Base-by-base conservation (phyloP, 257 asterid species). In the Solanum acaule region DNA sequence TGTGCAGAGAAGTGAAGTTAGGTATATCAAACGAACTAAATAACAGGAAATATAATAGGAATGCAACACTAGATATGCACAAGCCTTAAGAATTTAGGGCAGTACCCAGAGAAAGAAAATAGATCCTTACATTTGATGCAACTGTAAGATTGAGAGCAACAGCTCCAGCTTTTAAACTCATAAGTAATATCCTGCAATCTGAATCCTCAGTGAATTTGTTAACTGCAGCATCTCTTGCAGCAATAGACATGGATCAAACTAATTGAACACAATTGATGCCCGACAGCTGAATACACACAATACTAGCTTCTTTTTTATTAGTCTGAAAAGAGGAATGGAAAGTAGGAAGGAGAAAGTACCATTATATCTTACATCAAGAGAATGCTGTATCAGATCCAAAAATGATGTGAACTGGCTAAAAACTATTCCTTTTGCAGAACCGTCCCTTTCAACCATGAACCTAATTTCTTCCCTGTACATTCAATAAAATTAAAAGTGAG, bases 101-200 rank as follows among this genome's bases (percentile, higher is more conserved):
- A 46, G 2, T 46, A 46, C 20, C 20, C 6, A 13, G 2, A 46
- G 18, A 4, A 4, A 13, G 29, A 35, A 22, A 35, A 6, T 9
- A 35, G 4, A 10, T 35, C 49, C 94, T 90, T 91, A 96, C 99
- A 93, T 96, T 94, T 46, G 99, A 96, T 83, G 96, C 99, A 42
- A 92, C 98, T 5, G 98, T 96, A 88, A 96, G 99, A 89, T 96
- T 96, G 92, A 96, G 95, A 67, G 99, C 98, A 73, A 96, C 98
- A 40, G 98, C 99, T 85, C 98, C 98, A 18, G 98, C 98, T 91
- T 96, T 95, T 90, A 96, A 92, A 92, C 98, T 94, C 98, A 94
- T 92, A 22, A 96, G 93, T 63, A 96, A 95, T 49, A 96, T 93
- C 93, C 95, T 94, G 95, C 98, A 96, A 85, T 88, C 81, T 77